Conservation (phyloP, 495 filamentous ascomycete species). For the Xylaria cubensis region DNA sequence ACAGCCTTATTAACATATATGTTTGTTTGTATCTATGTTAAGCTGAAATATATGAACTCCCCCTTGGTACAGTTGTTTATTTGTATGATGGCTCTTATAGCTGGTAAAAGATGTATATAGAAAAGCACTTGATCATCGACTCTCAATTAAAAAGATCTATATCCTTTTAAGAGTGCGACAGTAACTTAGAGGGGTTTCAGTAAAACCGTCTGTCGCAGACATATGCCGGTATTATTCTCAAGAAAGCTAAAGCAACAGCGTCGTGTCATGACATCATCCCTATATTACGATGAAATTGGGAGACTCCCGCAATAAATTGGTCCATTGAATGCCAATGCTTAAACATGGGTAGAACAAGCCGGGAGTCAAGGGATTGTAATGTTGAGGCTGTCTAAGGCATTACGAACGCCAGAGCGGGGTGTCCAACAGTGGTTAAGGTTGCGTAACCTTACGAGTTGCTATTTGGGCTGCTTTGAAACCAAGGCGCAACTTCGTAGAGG, state of each 20-base stretch:
- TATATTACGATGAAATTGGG: conserved; percentile 2
- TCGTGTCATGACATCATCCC: background rate
- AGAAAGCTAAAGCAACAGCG: background rate
- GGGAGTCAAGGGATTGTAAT: background rate
- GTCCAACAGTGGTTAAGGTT: background rate
- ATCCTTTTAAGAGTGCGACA: background rate
- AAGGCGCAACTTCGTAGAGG: background rate
- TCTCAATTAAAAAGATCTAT: background rate
- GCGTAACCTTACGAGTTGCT: background rate
- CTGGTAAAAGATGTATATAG: background rate
- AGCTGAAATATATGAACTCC: background rate
- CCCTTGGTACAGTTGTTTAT: background rate
- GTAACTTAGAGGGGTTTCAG: background rate
- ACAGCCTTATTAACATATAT: background rate
- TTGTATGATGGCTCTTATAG: no score
- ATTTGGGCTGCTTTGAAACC: background rate
- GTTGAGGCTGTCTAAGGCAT: background rate
- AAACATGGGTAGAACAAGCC: background rate
- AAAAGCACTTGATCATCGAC: background rate
- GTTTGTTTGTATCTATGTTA: background rate
- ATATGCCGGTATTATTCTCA: background rate
- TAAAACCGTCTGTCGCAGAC: background rate
- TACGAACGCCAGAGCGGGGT: background rate
- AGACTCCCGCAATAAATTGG: background rate
- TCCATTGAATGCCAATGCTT: background rate